These are phyloP conservation scores for Epicoccum nigrum DNA, from an alignment of 2,329 filamentous ascomycete genomes.

Conservation along the genomic window DNA sequence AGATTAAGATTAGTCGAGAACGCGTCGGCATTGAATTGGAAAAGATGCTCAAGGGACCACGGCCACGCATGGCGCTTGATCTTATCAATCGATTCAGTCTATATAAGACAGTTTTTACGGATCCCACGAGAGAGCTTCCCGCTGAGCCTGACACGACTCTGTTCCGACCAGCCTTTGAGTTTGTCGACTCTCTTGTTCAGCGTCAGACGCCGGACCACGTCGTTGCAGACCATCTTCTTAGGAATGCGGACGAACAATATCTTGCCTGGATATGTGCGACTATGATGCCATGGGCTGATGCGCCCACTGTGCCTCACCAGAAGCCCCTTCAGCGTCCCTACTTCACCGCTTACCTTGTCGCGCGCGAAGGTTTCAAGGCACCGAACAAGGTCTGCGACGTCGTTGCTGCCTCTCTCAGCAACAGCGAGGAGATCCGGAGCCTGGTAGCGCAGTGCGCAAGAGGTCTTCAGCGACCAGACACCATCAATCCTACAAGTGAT, in stretches of 20 bases:
- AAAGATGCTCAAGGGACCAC: conserved; percentile 80
- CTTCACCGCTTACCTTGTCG: conserved; percentile 65
- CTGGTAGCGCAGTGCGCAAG: conserved; percentile 62
- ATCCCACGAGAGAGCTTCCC: conserved; percentile 63
- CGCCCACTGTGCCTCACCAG: conserved; percentile 57
- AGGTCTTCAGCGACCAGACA: conserved; percentile 53
- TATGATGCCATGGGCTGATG: conserved; percentile 73
- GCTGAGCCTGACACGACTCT: conserved; percentile 62
- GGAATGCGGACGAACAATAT: conserved; percentile 69
- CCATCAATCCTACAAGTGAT: conserved; percentile 52
- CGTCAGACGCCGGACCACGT: conserved; percentile 43
- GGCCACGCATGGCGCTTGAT: conserved; percentile 66
- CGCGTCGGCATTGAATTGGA: conserved; percentile 85
- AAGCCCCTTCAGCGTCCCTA: conserved; percentile 39
- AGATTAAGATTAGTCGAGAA: conserved; percentile 88
- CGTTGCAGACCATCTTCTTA: conserved; percentile 57
- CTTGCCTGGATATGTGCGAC: conserved; percentile 78
- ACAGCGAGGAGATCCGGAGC: conserved; percentile 67
- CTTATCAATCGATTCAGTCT: conserved; percentile 71
- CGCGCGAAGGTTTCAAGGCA: conserved; percentile 77
- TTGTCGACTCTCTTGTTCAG: conserved; percentile 52
- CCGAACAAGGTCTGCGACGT: conserved; percentile 77
- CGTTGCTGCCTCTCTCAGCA: conserved; percentile 67
- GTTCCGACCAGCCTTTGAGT: conserved; percentile 70
- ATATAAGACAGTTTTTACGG: conserved; percentile 75